These are phyloP conservation scores for Penicillium lividum DNA, from an alignment of 495 filamentous ascomycete species.

Conservation along the genomic window DNA sequence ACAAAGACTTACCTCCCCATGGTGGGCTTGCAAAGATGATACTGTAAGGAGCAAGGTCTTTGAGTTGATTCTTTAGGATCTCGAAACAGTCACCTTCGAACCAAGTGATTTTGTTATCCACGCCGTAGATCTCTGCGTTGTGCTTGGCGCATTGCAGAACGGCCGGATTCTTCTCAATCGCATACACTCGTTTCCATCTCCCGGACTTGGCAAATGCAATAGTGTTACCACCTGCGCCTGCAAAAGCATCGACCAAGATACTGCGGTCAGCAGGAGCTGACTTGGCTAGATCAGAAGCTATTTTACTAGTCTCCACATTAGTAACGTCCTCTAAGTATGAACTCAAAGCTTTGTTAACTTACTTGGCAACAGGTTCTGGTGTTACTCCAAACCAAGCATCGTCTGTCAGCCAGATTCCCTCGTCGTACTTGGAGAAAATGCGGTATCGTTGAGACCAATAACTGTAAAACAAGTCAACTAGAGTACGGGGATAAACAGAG, in stretches of 20 bases:
- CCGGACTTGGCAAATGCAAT: slow-evolving; percentile 85
- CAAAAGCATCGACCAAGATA: slow-evolving; percentile 82
- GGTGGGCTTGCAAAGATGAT: slow-evolving; percentile 89
- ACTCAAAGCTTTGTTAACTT: slow-evolving; percentile 17
- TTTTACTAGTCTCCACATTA: slow-evolving; percentile 53
- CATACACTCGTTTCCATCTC: slow-evolving; percentile 78
- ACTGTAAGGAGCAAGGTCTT: slow-evolving; percentile 53
- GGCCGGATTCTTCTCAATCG: slow-evolving; percentile 77
- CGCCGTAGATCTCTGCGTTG: slow-evolving; percentile 87
- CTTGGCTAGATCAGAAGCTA: slow-evolving; percentile 70
- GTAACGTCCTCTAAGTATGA: background rate
- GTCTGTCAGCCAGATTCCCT: slow-evolving; percentile 86
- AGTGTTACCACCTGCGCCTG: slow-evolving; percentile 89
- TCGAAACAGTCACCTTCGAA: slow-evolving; percentile 81
- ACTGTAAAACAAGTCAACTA: slow-evolving; percentile 43
- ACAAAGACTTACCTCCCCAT: slow-evolving; percentile 71
- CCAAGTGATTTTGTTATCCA: slow-evolving; percentile 77
- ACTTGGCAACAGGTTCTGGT: slow-evolving; percentile 86
- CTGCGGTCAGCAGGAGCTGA: slow-evolving; percentile 52
- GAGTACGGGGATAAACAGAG: background rate
- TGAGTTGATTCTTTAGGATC: slow-evolving; percentile 51
- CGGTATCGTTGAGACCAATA: slow-evolving; percentile 87
- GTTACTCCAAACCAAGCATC: slow-evolving; percentile 96
- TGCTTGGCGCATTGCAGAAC: slow-evolving; percentile 86
- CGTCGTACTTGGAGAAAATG: slow-evolving; percentile 79